A percentile compares a stretch with the other conserved stretches of the same genome.
Evolutionary conservation across 1,284 basidiomycete genomes (phyloP).

Genomic region (Naganishia liquefaciens): DNA sequence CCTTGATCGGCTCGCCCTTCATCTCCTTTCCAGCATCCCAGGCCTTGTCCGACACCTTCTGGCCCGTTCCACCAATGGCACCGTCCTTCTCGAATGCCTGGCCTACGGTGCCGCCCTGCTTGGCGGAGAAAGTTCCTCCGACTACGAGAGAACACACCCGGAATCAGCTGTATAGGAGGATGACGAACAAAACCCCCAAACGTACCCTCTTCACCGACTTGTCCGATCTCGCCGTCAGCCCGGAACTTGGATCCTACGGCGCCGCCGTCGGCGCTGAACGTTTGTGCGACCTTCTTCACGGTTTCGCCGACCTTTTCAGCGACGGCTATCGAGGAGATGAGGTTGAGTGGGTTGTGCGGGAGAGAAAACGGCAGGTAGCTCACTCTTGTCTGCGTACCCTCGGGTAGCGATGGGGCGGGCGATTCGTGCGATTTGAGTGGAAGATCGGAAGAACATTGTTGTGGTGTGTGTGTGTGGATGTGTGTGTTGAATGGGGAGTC

Average conservation of each 20-base stretch:
- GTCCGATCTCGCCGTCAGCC: constrained; percentile 30
- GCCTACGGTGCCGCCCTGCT: constrained; percentile 29
- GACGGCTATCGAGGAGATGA: constrained; percentile 15
- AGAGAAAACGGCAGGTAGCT: not conserved
- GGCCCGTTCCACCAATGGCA: constrained; percentile 24
- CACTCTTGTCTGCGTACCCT: constrained; percentile 34
- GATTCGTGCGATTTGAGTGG: constrained; percentile 25
- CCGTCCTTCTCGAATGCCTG: constrained; percentile 30
- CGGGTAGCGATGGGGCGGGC: constrained; percentile 28
- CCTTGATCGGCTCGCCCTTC: constrained; percentile 31
- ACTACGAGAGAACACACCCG: constrained; percentile 1
- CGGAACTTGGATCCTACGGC: constrained; percentile 29
- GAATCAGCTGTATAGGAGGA: not conserved
- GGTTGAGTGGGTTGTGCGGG: not conserved
- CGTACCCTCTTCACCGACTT: constrained; percentile 29
- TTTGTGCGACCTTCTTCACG: constrained; percentile 32
- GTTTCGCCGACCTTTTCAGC: constrained; percentile 32
- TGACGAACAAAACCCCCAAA: not conserved
- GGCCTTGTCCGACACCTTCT: constrained; percentile 29
- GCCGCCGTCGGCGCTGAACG: constrained; percentile 32
- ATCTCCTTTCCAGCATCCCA: constrained; percentile 32
- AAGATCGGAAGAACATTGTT: constrained; percentile 31
- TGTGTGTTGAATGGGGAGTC: not conserved
- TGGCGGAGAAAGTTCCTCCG: constrained; percentile 32
- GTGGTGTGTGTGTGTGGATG: not conserved